Percentiles rank a stretch among this genome's conserved stretches.
Conservation (phyloP, 2,329 filamentous ascomycete species). For the Nothopassalora personata region DNA sequence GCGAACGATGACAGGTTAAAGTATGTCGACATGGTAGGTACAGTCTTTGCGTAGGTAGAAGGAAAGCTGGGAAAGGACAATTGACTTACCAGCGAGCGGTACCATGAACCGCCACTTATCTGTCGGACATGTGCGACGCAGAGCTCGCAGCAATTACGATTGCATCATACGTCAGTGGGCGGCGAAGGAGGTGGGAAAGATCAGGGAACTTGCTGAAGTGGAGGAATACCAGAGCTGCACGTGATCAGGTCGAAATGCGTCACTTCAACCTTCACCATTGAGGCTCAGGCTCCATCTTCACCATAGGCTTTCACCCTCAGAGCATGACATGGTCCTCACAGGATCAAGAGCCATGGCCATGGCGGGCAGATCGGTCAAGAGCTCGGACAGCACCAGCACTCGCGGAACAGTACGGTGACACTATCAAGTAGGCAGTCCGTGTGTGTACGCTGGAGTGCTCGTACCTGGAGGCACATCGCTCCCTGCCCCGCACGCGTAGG, state of each 20-base stretch:
- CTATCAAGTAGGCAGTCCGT: too few relatives aligned
- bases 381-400: neutral
- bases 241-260: neutral
- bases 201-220: neutral
- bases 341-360: neutral
- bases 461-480: too few relatives aligned
- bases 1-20: constrained; percentile 34
- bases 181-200: neutral
- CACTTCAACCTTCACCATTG: neutral
- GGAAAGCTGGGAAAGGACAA: neutral
- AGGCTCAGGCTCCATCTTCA: too few relatives aligned
- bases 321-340: neutral
- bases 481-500: too few relatives aligned
- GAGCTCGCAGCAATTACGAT: neutral
- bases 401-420: too few relatives aligned
- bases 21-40: constrained; percentile 23
- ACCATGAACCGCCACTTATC: constrained; percentile 13
- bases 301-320: neutral
- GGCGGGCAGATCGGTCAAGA: neutral
- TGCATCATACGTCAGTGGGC: neutral
- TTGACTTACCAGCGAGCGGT: constrained; percentile 8
- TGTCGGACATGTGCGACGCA: neutral
- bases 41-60: neutral
- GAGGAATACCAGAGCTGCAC: neutral
- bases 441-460: too few relatives aligned